Conservation (phyloP, 2,329 filamentous ascomycete species). For the Colletotrichum plurivorum region DNA sequence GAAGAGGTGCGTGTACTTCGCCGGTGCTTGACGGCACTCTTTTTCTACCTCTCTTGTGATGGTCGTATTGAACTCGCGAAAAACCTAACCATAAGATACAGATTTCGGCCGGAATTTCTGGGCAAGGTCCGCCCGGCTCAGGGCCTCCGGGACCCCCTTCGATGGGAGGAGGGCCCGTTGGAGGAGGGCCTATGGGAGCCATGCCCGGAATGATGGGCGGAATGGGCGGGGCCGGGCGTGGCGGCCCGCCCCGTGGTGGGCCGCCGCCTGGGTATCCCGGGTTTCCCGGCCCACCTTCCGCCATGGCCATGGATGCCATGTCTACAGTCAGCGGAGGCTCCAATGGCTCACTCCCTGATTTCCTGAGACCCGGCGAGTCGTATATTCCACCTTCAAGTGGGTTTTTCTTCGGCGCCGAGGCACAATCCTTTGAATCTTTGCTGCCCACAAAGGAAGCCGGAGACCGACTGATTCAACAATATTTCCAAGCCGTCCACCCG, state of each 20-base stretch:
- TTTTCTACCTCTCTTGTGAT: background rate
- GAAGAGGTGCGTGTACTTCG: slow-evolving; percentile 72
- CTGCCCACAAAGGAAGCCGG: slow-evolving; percentile 71
- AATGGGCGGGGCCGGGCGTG: slow-evolving; percentile 36
- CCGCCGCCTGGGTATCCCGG: slow-evolving; percentile 41
- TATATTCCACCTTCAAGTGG: slow-evolving; percentile 78
- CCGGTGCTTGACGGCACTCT: background rate
- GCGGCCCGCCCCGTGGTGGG: slow-evolving; percentile 40
- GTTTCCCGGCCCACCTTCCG: slow-evolving; percentile 37
- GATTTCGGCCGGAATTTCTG: slow-evolving; percentile 53
- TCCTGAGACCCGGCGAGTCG: slow-evolving; percentile 73
- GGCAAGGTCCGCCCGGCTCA: slow-evolving; percentile 42
- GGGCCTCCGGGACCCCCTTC: slow-evolving; percentile 31
- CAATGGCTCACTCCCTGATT: slow-evolving; percentile 59
- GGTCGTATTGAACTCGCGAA: background rate
- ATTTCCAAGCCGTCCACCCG: slow-evolving; percentile 77
- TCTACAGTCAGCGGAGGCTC: slow-evolving; percentile 45
- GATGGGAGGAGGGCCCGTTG: slow-evolving; percentile 27
- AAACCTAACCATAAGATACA: slow-evolving; percentile 37
- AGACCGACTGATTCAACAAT: slow-evolving; percentile 75
- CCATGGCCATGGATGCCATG: slow-evolving; percentile 42
- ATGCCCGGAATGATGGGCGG: slow-evolving; percentile 34
- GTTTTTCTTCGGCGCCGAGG: slow-evolving; percentile 73
- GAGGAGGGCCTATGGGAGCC: slow-evolving; percentile 27
- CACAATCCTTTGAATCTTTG: slow-evolving; percentile 69